phyloP scores from a whole-genome alignment of 768 basidiomycete species.

The Tephrocybe sp. region DNA sequence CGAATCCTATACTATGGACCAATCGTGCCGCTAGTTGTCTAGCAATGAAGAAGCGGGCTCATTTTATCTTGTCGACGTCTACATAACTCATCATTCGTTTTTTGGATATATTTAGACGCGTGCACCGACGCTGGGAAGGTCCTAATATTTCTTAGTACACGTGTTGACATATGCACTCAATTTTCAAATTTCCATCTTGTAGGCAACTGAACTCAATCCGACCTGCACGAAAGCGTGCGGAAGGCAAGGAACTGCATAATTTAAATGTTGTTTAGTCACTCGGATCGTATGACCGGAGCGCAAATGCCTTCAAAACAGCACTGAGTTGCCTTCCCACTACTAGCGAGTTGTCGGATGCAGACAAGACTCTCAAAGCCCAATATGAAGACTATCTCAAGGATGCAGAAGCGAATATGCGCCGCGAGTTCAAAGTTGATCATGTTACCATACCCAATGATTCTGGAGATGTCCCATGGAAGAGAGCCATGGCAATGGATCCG shows the following conservation, averaged over 20 bases:
- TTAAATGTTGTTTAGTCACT: conserved; percentile 24
- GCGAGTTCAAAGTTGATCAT: background rate
- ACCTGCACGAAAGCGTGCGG: conserved; percentile 42
- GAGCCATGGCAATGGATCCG: conserved; percentile 22
- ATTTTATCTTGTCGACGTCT: background rate
- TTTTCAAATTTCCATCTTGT: background rate
- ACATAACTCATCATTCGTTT: background rate
- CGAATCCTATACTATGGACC: conserved; percentile 40
- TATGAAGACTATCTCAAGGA: conserved; percentile 30
- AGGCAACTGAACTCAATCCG: conserved; percentile 41
- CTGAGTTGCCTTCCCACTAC: conserved; percentile 27
- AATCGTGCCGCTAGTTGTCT: conserved; percentile 45
- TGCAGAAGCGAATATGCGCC: conserved; percentile 13
- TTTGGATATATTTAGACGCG: conserved; percentile 32
- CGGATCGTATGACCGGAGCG: conserved; percentile 15
- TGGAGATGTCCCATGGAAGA: conserved; percentile 25
- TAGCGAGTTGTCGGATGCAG: conserved; percentile 26
- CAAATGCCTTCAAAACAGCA: conserved; percentile 31
- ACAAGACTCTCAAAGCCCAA: conserved; percentile 35
- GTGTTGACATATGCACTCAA: background rate
- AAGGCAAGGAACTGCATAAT: conserved; percentile 34
- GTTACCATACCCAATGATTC: background rate
- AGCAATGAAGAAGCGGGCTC: conserved; percentile 32
- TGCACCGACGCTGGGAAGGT: conserved; percentile 31
- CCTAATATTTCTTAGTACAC: too few species aligned